Base-by-base conservation (phyloP, 352 stramenopile species). In the Globisporangium ultimum region DNA sequence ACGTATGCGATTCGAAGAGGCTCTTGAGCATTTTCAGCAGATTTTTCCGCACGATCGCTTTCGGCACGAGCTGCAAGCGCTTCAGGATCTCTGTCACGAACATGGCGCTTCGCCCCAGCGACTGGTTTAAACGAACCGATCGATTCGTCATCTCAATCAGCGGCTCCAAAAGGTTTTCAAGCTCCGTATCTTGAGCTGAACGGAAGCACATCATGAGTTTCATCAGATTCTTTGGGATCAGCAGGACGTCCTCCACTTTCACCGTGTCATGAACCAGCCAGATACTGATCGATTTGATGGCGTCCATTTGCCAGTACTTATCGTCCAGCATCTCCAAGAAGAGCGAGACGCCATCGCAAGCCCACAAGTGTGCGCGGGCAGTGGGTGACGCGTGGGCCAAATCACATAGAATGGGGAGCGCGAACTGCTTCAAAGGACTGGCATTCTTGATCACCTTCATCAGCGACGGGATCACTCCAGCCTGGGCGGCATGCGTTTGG, bases 21-120 rank as follows among this genome's bases (percentile, higher is more conserved):
- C 74, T 79, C 63, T 97, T 94, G 55, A 98, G 85, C 73, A 97
- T 97, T 64, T 94, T 94, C 53, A 97, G 83, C 53, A 97, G 63
- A 55, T 95, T 95, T 57, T 95, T 97, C 47, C 88, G 81, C 41
- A 97, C 88, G 38, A 96, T 91, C 0, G 88, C 89, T 66, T 97
- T 97, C 3, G 84, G 78, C 32, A 88, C 76, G 12, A 89, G 78
- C 6, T 76, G 80, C 40, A 98, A 58, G 0, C 89, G 84, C 28
- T 68, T 79, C 17, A 97, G 71, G 45, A 97, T 76, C 61, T 96
- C 86, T 12, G 60, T 74, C 58, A 97, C 78, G 49, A 97, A 97
- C 21, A 96, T 65, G 24, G 76, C 76, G 28, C 75, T 95, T 24
- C 78, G 75, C 36, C 89, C 87, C 10, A 97, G 72, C 22, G 89